These are phyloP conservation scores for Speleostelium caveatum DNA, from an alignment of 78 protist genomes.

Conservation along the genomic window DNA sequence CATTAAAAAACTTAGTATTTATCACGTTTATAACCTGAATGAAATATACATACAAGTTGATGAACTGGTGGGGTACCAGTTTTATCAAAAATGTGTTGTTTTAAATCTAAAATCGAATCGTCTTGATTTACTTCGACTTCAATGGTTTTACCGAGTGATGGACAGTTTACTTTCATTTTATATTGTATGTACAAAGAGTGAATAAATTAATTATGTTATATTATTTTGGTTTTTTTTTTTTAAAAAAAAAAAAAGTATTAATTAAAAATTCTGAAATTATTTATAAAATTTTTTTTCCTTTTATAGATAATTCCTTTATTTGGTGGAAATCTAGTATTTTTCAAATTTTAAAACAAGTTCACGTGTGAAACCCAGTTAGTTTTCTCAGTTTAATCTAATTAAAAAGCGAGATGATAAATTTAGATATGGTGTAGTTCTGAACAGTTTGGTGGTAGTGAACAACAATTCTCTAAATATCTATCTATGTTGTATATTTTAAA, in stretches of 20 bases:
- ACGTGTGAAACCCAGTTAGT: too few relatives aligned
- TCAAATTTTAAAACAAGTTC: too few relatives aligned
- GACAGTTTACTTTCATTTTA: neutral
- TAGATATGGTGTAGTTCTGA: too few relatives aligned
- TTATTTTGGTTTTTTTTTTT: neutral
- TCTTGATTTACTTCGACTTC: neutral
- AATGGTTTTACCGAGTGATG: neutral
- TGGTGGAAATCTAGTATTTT: too few relatives aligned
- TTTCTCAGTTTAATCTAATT: too few relatives aligned
- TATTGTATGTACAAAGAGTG: neutral
- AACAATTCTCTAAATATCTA: too few relatives aligned
- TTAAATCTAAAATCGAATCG: neutral
- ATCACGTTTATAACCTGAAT: neutral
- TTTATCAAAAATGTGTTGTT: neutral
- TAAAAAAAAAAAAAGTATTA: neutral
- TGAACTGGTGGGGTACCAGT: conserved; percentile 8
- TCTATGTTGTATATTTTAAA: too few relatives aligned
- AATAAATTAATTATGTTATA: neutral
- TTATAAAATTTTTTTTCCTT: neutral
- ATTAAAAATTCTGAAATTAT: neutral
- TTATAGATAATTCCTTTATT: conserved; percentile 11
- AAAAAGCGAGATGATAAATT: too few relatives aligned
- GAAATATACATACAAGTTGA: neutral
- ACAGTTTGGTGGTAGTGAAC: too few relatives aligned
- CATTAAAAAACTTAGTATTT: neutral